Evolutionary conservation across 139 green algal species (phyloP), one percentile per base, ranked within the genome.

Genomic region (Pleodorina starrii): DNA sequence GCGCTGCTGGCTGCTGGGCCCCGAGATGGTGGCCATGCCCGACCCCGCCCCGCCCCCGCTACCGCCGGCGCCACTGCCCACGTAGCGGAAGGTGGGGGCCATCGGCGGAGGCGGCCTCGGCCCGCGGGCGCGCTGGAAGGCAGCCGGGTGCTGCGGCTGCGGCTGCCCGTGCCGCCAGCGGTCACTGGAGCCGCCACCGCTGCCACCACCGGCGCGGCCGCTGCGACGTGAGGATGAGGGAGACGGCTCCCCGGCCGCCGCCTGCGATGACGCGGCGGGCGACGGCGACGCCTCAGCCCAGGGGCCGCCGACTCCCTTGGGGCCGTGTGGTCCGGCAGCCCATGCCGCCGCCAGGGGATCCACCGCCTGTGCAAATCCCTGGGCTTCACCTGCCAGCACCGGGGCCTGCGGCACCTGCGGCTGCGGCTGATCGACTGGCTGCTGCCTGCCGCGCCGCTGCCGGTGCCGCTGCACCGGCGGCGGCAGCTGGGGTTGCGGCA

Each of bases 31-130:
- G 21, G 29, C 63, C 63, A 73, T 73, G 35, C 63, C 63, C 63
- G 63, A 73, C 63, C 54, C 54, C 54, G 54, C 54, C 25, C 54
- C 54, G 9, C 54, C 54, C 21, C 54, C 54, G 9, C 54, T 25
- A 66, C 35, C 71, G 12, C 71, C 71, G 40, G 5, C 19, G 44
- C 42, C 74, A n/a, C 27, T 66, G 29, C 35, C 44, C n/a, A 82
- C 74, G 74, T 82, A 82, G 6, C 74, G 44, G n/a, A 82, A 82
- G 44, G 74, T 54, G 5, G 74, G 74, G 29, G 42, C 27, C 74
- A 50, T 14, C 25, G 74, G 43, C 23, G 43, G 74, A 43, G 74
- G 74, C 44, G 74, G 35, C 23, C 11, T 29, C 44, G 74, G 74
- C 32, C 21, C 63, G 19, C 11, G 27, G 5, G 2, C n/a, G 16